Base-by-base conservation (phyloP, 495 filamentous ascomycete genomes). In the Friedmanniomyces simplex region DNA sequence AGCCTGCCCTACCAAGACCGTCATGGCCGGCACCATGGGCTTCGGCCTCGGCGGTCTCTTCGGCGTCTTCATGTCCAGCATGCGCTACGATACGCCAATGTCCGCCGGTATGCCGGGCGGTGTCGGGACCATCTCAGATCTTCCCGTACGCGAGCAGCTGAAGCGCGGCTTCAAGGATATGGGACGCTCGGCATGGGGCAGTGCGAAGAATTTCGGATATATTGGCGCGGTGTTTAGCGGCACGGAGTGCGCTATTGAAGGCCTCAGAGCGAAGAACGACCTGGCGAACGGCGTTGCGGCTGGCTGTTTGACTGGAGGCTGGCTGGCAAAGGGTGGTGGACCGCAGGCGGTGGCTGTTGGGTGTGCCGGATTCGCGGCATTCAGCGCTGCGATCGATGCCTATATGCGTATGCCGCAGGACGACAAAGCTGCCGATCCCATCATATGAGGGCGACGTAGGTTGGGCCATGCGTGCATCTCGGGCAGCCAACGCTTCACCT, bases 211-310 rank as follows among this genome's bases (percentile, higher is more conserved):
- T 71, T 98, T 98, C 72, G 94, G 87, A 25, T 80, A 86, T 45
- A 85, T 98, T 45, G 93, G 93, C 50, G 86, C 89, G 0, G 78
- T 97, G 10, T 98, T 91, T 73, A 76, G 81, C 16, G 94, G 93
- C 22, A 95, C 91, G 13, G 93, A 98, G 74, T 98, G 93, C 74
- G 88, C 86, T 52, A 91, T 98, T 59, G 94, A 97, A 68, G 91
- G 73, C 54, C 77, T 86, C 57, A 78, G 93, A 11, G 93, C 93
- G 1, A 95, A 94, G 76, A 95, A 96, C 70, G 93, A 97, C 71
- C 69, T 97, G 41, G 82, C 76, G 54, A 98, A 98, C 74, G 88
- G 89, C 32, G 81, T 91, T 7, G 79, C 83, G 8, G 88, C 91
- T 2, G 93, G 93, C 0, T 97, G 94, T 71, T 71, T 96, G 21